Base-by-base conservation (phyloP, 257 asterid genomes). In the Solanum ossicruentum region DNA sequence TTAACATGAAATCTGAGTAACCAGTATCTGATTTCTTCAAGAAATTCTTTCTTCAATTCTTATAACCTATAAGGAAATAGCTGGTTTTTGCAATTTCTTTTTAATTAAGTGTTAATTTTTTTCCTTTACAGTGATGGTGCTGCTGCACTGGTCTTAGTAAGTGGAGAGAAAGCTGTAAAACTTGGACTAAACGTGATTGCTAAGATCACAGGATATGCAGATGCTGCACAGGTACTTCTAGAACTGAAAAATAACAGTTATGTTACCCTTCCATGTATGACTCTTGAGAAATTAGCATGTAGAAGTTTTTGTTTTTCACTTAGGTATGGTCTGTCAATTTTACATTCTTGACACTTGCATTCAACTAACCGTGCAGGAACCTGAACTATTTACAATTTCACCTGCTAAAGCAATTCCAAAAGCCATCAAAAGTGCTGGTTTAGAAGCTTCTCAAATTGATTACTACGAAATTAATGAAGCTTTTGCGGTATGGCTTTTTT, bases 331-430 rank as follows among this genome's bases (percentile, higher is more conserved):
- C 71, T 36, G 18, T 54, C 32, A 45, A 5, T 51, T 28, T 51
- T 56, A 9, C 65, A n/a, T 26, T 85, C 16, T 69, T 85, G 65
- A 58, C 75, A 83, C 49, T 49, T 71, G 18, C 52, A 18, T 67
- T 26, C 15, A 67, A 28, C 65, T 60, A 57, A 60, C 67, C 88
- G 55, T 86, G 87, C 93, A 97, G 99, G 99, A 97, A 73, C 98
- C 99, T 12, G 99, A 97, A 87, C 73, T 95, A 77, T 97, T 97
- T 85, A 97, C 99, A 83, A 97, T 98, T 51, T 63, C 98, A 77
- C 99, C 99, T 58, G 94, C 99, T 51, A 92, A 94, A 84, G 99
- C 99, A 84, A 95, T 97, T 63, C 98, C 99, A 21, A 97, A 95
- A 89, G 99, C 99, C 67, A 90, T 95, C 65, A 90, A 95, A 71